Percentiles rank a stretch among this genome's conserved stretches.
Conservation (phyloP, 2,329 filamentous ascomycete genomes). For the Xylariaceae sp. region DNA sequence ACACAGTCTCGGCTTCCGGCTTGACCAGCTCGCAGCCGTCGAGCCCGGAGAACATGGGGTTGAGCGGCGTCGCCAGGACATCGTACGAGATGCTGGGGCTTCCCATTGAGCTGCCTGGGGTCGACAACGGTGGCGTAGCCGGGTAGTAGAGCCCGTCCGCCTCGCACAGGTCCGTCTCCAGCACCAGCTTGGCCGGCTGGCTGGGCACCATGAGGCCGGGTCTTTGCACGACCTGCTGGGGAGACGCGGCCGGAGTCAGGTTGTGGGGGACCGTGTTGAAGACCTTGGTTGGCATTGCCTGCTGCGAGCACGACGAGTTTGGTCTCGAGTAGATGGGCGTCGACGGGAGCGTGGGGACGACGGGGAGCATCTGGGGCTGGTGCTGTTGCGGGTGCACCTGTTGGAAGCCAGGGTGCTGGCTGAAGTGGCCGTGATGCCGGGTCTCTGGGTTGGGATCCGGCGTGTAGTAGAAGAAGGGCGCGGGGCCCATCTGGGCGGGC, state of each 20-base stretch:
- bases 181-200: slow-evolving; percentile 41
- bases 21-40: slow-evolving; percentile 61
- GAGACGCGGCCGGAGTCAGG: slow-evolving; percentile 70
- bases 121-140: slow-evolving; percentile 79
- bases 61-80: slow-evolving; percentile 73
- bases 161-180: slow-evolving; percentile 68
- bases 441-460: slow-evolving; percentile 66
- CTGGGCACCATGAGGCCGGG: slow-evolving; percentile 51
- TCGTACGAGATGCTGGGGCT: slow-evolving; percentile 70
- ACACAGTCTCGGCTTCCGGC: slow-evolving; percentile 62
- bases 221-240: slow-evolving; percentile 68
- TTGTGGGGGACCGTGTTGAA: slow-evolving; percentile 52
- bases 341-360: slow-evolving; percentile 51
- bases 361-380: slow-evolving; percentile 45
- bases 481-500: slow-evolving; percentile 56
- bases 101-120: slow-evolving; percentile 75
- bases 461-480: slow-evolving; percentile 81
- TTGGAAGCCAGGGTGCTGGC: slow-evolving; percentile 51
- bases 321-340: slow-evolving; percentile 60
- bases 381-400: too few relatives aligned
- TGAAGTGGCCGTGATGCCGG: slow-evolving; percentile 70
- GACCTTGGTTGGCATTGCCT: slow-evolving; percentile 40
- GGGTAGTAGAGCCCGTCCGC: slow-evolving; percentile 64
- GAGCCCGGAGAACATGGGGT: slow-evolving; percentile 67
- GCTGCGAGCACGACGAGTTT: slow-evolving; percentile 57